Evolutionary conservation across 1,284 basidiomycete genomes (phyloP).

Genomic region (Ganoderma sinense): DNA sequence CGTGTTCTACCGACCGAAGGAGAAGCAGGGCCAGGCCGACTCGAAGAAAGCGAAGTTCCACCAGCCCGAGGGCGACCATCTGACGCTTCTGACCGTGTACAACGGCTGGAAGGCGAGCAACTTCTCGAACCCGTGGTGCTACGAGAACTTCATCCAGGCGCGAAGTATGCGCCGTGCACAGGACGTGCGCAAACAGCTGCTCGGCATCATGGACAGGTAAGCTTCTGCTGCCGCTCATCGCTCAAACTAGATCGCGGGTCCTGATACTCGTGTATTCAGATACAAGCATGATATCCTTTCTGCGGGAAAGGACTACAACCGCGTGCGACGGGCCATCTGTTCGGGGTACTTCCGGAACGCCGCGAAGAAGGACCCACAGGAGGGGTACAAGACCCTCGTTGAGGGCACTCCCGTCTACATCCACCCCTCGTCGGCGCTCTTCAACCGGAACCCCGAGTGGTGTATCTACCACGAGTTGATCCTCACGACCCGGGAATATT

Average conservation of each 20-base stretch:
- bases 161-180: conserved; percentile 97
- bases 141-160: conserved; percentile 97
- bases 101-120: conserved; percentile 98
- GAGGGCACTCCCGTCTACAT: conserved; percentile 98
- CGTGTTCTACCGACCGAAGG: conserved; percentile 98
- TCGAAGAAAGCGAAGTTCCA: conserved; percentile 99
- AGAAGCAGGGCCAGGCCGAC: conserved; percentile 98
- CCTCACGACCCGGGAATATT: conserved; percentile 88
- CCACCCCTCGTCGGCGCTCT: conserved; percentile 96
- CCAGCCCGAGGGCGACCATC: conserved; percentile 96
- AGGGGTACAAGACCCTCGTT: conserved; percentile 98
- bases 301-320: conserved; percentile 92
- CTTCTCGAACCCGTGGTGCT: conserved; percentile 97
- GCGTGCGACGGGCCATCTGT: conserved; percentile 94
- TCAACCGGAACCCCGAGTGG: conserved; percentile 91
- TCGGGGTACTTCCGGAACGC: conserved; percentile 97
- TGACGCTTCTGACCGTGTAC: conserved; percentile 96
- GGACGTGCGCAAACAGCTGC: conserved; percentile 95
- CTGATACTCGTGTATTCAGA: conserved; percentile 44
- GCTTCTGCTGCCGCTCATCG: conserved; percentile 32
- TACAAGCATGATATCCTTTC: conserved; percentile 97
- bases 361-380: conserved; percentile 94
- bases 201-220: conserved; percentile 98
- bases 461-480: conserved; percentile 82
- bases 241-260: conserved; percentile 10